Percentiles rank a stretch among this genome's conserved stretches.
phyloP scores from a whole-genome alignment of 2,329 filamentous ascomycete genomes.

The Chaetothyriales sp. region DNA sequence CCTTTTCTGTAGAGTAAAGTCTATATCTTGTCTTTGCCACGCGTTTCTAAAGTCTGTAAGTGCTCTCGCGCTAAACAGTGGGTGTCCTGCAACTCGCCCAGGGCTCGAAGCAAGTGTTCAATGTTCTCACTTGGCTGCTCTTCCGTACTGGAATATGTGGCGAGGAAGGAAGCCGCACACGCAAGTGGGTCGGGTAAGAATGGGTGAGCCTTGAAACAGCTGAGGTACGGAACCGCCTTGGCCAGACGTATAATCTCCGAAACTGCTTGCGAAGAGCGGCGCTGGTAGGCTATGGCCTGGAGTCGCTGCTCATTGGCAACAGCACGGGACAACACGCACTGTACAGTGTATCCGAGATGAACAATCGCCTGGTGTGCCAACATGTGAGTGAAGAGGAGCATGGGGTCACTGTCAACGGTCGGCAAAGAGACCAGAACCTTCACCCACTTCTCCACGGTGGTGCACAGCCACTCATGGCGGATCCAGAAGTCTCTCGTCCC shows the following conservation, averaged over 20 bases:
- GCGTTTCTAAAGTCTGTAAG: too few species aligned
- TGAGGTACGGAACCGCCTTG: conserved; percentile 10
- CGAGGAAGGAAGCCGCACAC: conserved; percentile 15
- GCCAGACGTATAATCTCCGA: conserved; percentile 10
- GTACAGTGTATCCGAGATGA: conserved; percentile 9
- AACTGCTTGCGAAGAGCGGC: conserved; percentile 11
- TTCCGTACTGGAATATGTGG: background rate
- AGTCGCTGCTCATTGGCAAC: too few species aligned
- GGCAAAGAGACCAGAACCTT: conserved; percentile 10
- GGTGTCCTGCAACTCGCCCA: too few species aligned
- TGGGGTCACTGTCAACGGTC: background rate
- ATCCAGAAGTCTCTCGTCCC: conserved; percentile 6
- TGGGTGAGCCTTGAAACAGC: conserved; percentile 15
- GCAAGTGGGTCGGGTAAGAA: conserved; percentile 17
- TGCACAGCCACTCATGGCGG: conserved; percentile 13
- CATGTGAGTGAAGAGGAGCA: conserved; percentile 15
- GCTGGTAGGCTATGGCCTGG: background rate
- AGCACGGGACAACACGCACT: too few species aligned
- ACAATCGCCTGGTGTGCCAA: conserved; percentile 12
- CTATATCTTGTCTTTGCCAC: too few species aligned
- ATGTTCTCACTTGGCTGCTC: conserved; percentile 2
- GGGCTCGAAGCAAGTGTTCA: conserved; percentile 5
- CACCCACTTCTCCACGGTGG: conserved; percentile 9
- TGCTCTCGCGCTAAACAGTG: too few species aligned
- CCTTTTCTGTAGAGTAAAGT: too few species aligned